Evolutionary conservation across 2,329 filamentous ascomycete genomes (phyloP).

Genomic region (Colletotrichum graminicola): DNA sequence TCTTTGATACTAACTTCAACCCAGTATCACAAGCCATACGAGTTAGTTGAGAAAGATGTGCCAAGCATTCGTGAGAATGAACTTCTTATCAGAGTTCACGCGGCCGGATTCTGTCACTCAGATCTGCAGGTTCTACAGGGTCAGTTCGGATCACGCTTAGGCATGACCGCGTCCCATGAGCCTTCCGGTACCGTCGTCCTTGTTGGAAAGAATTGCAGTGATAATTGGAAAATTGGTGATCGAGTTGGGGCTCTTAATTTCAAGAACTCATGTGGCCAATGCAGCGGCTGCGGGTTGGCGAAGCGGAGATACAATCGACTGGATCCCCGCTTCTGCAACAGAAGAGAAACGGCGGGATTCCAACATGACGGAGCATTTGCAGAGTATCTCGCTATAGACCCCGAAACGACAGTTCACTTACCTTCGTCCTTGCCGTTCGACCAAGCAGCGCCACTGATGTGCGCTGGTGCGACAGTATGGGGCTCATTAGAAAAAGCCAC

Average conservation of each 20-base stretch:
- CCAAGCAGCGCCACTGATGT: constrained; percentile 54
- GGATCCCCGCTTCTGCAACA: constrained; percentile 51
- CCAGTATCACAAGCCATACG: constrained; percentile 50
- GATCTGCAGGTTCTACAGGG: constrained; percentile 53
- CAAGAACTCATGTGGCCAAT: constrained; percentile 49
- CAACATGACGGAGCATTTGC: constrained; percentile 52
- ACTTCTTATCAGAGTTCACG: constrained; percentile 50
- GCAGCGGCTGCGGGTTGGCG: constrained; percentile 47
- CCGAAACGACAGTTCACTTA: constrained; percentile 47
- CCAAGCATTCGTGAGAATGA: constrained; percentile 47
- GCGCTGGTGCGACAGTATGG: constrained; percentile 53
- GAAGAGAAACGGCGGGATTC: constrained; percentile 51
- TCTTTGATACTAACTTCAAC: not conserved
- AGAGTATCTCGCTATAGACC: constrained; percentile 51
- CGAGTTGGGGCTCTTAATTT: constrained; percentile 53
- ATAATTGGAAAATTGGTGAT: constrained; percentile 49
- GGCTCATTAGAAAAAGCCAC: constrained; percentile 50
- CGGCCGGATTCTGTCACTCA: constrained; percentile 54
- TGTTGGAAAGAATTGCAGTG: constrained; percentile 45
- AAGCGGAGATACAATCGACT: constrained; percentile 36
- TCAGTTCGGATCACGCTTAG: constrained; percentile 47
- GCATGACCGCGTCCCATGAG: constrained; percentile 53
- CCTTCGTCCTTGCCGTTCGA: constrained; percentile 48
- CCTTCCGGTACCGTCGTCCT: constrained; percentile 50
- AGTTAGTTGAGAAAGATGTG: constrained; percentile 41